These are phyloP conservation scores for Claviceps capensis DNA, from an alignment of 2,329 filamentous ascomycete species.

Conservation along the genomic window DNA sequence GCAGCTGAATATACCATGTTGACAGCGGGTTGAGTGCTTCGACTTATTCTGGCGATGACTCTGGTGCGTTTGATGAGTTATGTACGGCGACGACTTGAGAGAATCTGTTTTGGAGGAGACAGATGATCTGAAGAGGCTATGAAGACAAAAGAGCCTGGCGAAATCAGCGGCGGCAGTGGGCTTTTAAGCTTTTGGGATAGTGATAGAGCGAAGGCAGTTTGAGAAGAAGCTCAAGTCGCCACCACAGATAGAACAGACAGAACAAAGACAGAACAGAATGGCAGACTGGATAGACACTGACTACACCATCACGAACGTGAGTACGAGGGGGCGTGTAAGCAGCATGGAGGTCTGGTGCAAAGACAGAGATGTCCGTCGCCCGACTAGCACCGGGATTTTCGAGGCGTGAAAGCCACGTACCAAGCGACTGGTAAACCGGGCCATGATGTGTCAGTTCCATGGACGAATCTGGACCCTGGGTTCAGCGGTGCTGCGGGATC, in stretches of 20 bases:
- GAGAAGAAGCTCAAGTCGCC: background rate
- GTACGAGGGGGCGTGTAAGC: conserved; percentile 2
- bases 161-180: conserved; percentile 15
- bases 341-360: background rate
- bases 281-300: too few species aligned
- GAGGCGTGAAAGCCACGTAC: conserved; percentile 9
- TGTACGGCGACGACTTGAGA: background rate
- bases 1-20: conserved; percentile 1
- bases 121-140: background rate
- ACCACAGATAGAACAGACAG: background rate
- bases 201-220: background rate
- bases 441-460: conserved; percentile 7
- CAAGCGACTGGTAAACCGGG: conserved; percentile 9
- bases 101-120: too few species aligned
- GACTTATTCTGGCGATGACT: too few species aligned
- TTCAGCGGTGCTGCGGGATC: conserved; percentile 5
- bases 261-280: too few species aligned
- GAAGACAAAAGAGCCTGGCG: background rate
- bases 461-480: conserved; percentile 8
- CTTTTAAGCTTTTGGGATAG: conserved; percentile 20
- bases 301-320: too few species aligned
- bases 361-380: conserved; percentile 1
- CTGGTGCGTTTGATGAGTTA: background rate
- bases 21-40: background rate
- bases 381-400: conserved; percentile 5